Percentiles rank a stretch among this genome's conserved stretches.
Evolutionary conservation across 805 yeast species (phyloP).

Genomic region (Priceomyces medius): DNA sequence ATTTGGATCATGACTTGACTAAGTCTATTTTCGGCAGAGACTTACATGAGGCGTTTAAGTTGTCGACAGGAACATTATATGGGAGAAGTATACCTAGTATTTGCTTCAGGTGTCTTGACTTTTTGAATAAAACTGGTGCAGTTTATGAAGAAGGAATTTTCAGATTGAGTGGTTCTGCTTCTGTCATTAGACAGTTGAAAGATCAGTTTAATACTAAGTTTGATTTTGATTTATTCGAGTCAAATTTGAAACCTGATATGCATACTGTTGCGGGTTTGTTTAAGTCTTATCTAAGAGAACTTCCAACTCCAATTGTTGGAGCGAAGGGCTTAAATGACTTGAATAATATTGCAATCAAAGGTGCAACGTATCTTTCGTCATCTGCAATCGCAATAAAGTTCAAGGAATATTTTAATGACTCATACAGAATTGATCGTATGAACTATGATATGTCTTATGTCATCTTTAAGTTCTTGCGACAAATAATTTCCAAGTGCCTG

Average conservation of each 20-base stretch:
- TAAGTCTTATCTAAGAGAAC: slow-evolving; percentile 75
- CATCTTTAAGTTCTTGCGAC: slow-evolving; percentile 64
- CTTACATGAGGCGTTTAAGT: slow-evolving; percentile 47
- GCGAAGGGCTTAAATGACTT: slow-evolving; percentile 39
- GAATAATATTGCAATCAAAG: slow-evolving; percentile 17
- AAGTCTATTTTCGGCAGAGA: slow-evolving; percentile 65
- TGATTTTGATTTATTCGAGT: slow-evolving; percentile 63
- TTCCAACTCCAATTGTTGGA: slow-evolving; percentile 70
- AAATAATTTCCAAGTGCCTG: slow-evolving; percentile 59
- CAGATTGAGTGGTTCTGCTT: slow-evolving; percentile 84
- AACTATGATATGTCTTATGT: slow-evolving; percentile 61
- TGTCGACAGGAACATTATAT: slow-evolving; percentile 49
- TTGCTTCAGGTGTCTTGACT: slow-evolving; percentile 71
- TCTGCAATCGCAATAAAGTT: slow-evolving; percentile 27
- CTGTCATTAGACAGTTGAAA: slow-evolving; percentile 66
- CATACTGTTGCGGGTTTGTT: slow-evolving; percentile 85
- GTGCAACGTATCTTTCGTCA: slow-evolving; percentile 11
- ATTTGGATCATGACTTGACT: slow-evolving; percentile 32
- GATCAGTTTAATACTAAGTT: slow-evolving; percentile 63
- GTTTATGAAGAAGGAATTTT: slow-evolving; percentile 88
- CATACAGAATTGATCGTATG: slow-evolving; percentile 47
- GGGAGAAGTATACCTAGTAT: slow-evolving; percentile 67
- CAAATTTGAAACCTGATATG: slow-evolving; percentile 58
- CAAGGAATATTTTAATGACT: slow-evolving; percentile 30
- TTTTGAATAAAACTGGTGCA: slow-evolving; percentile 63